phyloP scores from a whole-genome alignment of 352 stramenopile genomes.

The Plasmopara halstedii region DNA sequence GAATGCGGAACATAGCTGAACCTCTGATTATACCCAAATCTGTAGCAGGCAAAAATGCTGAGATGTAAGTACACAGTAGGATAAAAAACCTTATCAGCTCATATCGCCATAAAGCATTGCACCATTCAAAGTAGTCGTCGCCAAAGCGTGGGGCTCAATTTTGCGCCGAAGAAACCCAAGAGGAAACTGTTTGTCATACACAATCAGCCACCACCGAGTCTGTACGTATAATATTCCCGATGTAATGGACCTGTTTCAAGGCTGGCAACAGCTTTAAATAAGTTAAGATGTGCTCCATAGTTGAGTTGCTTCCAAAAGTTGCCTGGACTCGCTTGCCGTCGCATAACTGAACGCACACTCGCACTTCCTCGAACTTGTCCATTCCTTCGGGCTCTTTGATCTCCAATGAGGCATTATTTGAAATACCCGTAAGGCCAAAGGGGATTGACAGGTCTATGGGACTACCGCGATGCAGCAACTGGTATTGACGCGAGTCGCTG shows the following conservation, averaged over 20 bases:
- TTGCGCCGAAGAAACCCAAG: conserved; percentile 77
- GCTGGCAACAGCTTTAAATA: conserved; percentile 46
- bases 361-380: conserved; percentile 44
- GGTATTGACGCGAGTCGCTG: conserved; percentile 28
- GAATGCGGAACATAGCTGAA: conserved; percentile 81
- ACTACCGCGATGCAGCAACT: conserved; percentile 60
- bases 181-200: conserved; percentile 37
- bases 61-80: background rate
- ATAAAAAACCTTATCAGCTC: background rate
- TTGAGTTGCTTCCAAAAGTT: conserved; percentile 44
- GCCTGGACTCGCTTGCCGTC: conserved; percentile 74
- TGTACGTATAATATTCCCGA: background rate
- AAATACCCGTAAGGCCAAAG: conserved; percentile 80
- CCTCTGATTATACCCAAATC: conserved; percentile 73
- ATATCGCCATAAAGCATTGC: background rate
- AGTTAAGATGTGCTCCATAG: conserved; percentile 49
- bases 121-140: conserved; percentile 64
- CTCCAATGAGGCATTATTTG: conserved; percentile 75
- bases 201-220: conserved; percentile 1
- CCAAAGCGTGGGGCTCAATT: conserved; percentile 42
- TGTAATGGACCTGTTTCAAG: conserved; percentile 35
- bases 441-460: conserved; percentile 72
- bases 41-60: conserved; percentile 11
- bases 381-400: conserved; percentile 30
- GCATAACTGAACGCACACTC: conserved; percentile 69